Evolutionary conservation across 2,329 filamentous ascomycete genomes (phyloP).

Genomic region (Sporothrix variecibatus): DNA sequence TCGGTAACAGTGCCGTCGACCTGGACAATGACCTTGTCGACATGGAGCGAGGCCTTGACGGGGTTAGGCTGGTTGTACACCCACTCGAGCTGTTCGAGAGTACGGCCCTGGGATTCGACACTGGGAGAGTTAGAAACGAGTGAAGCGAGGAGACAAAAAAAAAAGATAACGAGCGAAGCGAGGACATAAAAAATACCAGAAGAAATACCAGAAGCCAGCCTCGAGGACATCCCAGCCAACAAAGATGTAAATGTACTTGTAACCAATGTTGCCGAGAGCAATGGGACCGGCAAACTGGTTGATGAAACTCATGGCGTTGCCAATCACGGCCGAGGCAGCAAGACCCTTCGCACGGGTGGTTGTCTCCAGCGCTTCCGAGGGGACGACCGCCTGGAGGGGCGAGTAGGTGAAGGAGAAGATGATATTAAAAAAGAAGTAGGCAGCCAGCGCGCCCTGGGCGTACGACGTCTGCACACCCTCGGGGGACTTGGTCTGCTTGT

Average conservation of each 20-base stretch:
- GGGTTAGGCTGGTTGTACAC: slow-evolving; percentile 53
- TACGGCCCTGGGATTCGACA: slow-evolving; percentile 48
- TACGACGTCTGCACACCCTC: slow-evolving; percentile 37
- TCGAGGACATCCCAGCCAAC: slow-evolving; percentile 52
- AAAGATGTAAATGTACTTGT: slow-evolving; percentile 50
- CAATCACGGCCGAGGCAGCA: slow-evolving; percentile 46
- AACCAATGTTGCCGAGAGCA: slow-evolving; percentile 46
- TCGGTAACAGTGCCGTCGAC: slow-evolving; percentile 49
- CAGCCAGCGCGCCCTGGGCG: slow-evolving; percentile 47
- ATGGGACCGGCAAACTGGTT: slow-evolving; percentile 52
- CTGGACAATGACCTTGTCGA: slow-evolving; percentile 51
- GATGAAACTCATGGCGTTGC: slow-evolving; percentile 50
- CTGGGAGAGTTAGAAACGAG: slow-evolving; percentile 35
- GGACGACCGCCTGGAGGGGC: slow-evolving; percentile 51
- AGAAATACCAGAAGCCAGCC: slow-evolving; percentile 47
- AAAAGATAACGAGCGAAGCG: not conserved
- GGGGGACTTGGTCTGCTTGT: slow-evolving; percentile 38
- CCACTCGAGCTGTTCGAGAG: slow-evolving; percentile 53
- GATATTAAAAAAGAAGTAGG: slow-evolving; percentile 53
- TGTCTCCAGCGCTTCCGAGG: slow-evolving; percentile 51
- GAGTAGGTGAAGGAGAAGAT: slow-evolving; percentile 54
- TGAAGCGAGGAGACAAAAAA: not conserved
- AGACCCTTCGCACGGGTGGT: slow-evolving; percentile 57
- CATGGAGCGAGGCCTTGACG: slow-evolving; percentile 51
- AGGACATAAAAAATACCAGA: slow-evolving; percentile 42